These are phyloP conservation scores for Debaryomyces maramus DNA, from an alignment of 805 yeast species.

Conservation along the genomic window DNA sequence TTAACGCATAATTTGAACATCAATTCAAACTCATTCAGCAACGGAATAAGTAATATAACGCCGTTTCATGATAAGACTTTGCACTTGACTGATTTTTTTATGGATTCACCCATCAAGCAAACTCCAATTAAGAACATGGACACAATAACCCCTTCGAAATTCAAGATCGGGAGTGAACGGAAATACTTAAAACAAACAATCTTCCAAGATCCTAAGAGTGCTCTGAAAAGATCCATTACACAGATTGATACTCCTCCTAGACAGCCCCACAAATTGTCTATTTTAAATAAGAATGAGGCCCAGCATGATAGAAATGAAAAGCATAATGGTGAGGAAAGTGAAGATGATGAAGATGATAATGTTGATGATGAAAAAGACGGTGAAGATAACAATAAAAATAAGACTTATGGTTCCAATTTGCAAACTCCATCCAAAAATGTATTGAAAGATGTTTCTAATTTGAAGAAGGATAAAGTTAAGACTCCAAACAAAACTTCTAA, in stretches of 20 bases:
- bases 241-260: constrained; percentile 40
- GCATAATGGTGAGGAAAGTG: constrained; percentile 11
- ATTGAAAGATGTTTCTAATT: constrained; percentile 26
- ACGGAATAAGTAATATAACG: constrained; percentile 33
- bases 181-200: constrained; percentile 15
- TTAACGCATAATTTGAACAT: constrained; percentile 34
- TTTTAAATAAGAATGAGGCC: constrained; percentile 15
- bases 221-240: constrained; percentile 35
- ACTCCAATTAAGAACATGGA: constrained; percentile 37
- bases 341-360: constrained; percentile 19
- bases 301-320: constrained; percentile 11
- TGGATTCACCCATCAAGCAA: constrained; percentile 43
- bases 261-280: constrained; percentile 31
- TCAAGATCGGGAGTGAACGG: constrained; percentile 24
- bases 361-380: constrained; percentile 15
- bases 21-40: constrained; percentile 12
- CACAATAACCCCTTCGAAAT: constrained; percentile 43
- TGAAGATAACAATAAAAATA: constrained; percentile 7
- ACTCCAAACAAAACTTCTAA: constrained; percentile 3
- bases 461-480: constrained; percentile 7
- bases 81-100: constrained; percentile 43
- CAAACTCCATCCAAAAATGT: constrained; percentile 37
- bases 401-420: constrained; percentile 9
- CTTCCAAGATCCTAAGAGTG: constrained; percentile 28
- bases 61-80: constrained; percentile 44